Evolutionary conservation across 352 stramenopile genomes (phyloP).

Genomic region (Globisporangium mamillatum): DNA sequence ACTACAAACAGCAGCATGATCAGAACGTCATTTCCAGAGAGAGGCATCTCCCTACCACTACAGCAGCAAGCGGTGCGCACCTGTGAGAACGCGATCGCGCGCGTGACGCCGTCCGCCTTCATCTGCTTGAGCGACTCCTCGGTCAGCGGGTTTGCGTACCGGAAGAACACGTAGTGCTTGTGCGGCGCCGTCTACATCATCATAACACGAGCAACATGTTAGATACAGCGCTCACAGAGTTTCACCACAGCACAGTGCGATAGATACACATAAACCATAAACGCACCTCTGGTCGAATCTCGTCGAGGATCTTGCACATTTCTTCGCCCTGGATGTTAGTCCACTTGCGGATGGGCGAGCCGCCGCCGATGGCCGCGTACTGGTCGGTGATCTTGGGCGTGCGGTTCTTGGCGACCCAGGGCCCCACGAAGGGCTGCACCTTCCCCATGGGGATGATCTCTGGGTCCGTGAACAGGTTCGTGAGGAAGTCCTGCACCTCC

Average conservation of each 20-base stretch:
- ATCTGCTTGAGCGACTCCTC: slow-evolving; percentile 96
- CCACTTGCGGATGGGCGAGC: slow-evolving; percentile 97
- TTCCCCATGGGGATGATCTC: slow-evolving; percentile 98
- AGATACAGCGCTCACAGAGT: background rate
- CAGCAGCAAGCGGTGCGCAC: slow-evolving; percentile 13
- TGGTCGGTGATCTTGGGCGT: slow-evolving; percentile 94
- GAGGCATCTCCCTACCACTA: background rate
- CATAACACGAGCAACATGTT: slow-evolving; percentile 1
- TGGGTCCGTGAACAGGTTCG: slow-evolving; percentile 98
- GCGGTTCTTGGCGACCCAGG: slow-evolving; percentile 76
- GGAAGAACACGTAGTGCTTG: slow-evolving; percentile 97
- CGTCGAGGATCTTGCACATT: slow-evolving; percentile 88
- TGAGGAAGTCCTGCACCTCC: slow-evolving; percentile 97
- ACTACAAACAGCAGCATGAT: slow-evolving; percentile 35
- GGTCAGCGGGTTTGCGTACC: slow-evolving; percentile 97
- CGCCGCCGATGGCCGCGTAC: slow-evolving; percentile 96
- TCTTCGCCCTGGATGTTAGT: slow-evolving; percentile 93
- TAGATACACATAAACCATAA: background rate
- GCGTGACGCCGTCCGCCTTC: slow-evolving; percentile 91
- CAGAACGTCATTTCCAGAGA: background rate
- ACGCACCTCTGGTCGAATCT: slow-evolving; percentile 76
- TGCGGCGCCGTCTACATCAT: slow-evolving; percentile 72
- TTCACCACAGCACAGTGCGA: background rate
- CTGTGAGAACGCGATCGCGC: slow-evolving; percentile 96
- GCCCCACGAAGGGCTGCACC: slow-evolving; percentile 82